Conservation (phyloP, 306 rosid genomes). For the Medicago truncatula region DNA sequence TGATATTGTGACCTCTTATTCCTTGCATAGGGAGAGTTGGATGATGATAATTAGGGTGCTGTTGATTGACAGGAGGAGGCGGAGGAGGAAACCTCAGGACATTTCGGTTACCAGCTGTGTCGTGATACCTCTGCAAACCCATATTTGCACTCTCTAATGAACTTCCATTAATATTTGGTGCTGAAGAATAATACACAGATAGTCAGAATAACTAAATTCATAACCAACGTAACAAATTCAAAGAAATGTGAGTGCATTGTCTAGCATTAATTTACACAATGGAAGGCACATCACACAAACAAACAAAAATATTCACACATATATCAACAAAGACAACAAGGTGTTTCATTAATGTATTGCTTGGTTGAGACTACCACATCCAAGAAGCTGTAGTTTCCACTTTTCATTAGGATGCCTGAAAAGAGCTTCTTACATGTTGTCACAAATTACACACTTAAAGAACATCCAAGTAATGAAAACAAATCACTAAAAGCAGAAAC, state of each 20-base stretch:
- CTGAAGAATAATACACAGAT: conserved; percentile 43
- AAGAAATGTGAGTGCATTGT: conserved; percentile 6
- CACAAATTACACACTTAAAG: conserved; percentile 7
- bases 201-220: conserved; percentile 36
- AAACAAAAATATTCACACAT: not conserved
- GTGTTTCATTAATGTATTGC: conserved; percentile 1
- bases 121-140: conserved; percentile 83
- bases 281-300: conserved; percentile 10
- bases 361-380: conserved; percentile 14
- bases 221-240: conserved; percentile 8
- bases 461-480: conserved; percentile 15
- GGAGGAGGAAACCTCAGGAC: conserved; percentile 67
- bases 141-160: conserved; percentile 60
- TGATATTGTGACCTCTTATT: conserved; percentile 68
- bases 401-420: conserved; percentile 32
- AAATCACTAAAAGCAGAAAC: conserved; percentile 33
- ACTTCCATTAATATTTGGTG: conserved; percentile 53
- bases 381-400: conserved; percentile 31
- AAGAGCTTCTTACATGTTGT: conserved; percentile 11
- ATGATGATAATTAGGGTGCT: conserved; percentile 64
- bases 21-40: conserved; percentile 67
- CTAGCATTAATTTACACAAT: conserved; percentile 2
- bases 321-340: not conserved
- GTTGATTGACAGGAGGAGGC: conserved; percentile 62
- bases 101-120: conserved; percentile 58